Evolutionary conservation across 2,329 filamentous ascomycete species (phyloP).

Genomic region (Verticillium isaacii): DNA sequence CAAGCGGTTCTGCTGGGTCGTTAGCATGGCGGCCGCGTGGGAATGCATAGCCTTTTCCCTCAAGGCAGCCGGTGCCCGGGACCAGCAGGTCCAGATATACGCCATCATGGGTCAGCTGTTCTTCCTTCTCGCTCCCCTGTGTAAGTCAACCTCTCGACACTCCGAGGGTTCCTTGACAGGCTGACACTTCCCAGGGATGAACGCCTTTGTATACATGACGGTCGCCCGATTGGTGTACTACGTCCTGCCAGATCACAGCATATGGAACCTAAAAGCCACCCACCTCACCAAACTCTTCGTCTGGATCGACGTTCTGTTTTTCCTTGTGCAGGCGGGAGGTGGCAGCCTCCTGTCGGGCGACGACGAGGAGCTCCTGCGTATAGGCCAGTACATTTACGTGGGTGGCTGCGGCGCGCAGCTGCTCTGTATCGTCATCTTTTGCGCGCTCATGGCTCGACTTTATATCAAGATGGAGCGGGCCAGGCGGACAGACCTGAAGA

Average conservation of each 20-base stretch:
- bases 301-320: slow-evolving; percentile 40
- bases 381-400: slow-evolving; percentile 30
- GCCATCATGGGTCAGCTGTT: slow-evolving; percentile 26
- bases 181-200: slow-evolving; percentile 26
- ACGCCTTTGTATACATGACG: slow-evolving; percentile 40
- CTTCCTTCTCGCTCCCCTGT: slow-evolving; percentile 36
- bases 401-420: slow-evolving; percentile 25
- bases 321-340: slow-evolving; percentile 37
- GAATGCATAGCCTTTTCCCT: slow-evolving; percentile 30
- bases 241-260: slow-evolving; percentile 29
- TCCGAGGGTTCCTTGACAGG: neutral
- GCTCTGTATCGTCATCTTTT: slow-evolving; percentile 31
- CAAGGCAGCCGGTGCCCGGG: slow-evolving; percentile 25
- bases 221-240: slow-evolving; percentile 33
- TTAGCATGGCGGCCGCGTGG: slow-evolving; percentile 27
- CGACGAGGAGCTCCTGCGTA: slow-evolving; percentile 17
- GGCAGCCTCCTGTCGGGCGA: slow-evolving; percentile 30
- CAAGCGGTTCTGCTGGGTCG: slow-evolving; percentile 29
- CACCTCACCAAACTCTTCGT: slow-evolving; percentile 41
- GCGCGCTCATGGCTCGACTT: slow-evolving; percentile 27
- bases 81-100: slow-evolving; percentile 31
- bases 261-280: slow-evolving; percentile 27
- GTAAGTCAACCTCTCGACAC: slow-evolving; percentile 14
- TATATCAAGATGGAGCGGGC: slow-evolving; percentile 21
- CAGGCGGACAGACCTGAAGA: slow-evolving; percentile 14